phyloP scores from a whole-genome alignment of 441 rosid genomes.

The Biscutella auriculata region DNA sequence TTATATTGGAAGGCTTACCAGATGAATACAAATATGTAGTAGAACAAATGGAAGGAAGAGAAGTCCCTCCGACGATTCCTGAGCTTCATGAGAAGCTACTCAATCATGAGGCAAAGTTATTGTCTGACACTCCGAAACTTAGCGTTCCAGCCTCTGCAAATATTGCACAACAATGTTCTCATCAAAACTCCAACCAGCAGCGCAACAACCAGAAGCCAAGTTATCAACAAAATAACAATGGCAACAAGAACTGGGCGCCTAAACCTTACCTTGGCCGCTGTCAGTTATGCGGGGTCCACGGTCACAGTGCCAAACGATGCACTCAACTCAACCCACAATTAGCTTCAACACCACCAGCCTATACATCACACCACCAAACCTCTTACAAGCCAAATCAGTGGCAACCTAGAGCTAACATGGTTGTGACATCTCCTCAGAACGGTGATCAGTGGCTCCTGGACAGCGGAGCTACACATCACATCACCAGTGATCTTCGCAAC shows the following conservation, averaged over 20 bases:
- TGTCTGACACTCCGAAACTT: too few relatives aligned
- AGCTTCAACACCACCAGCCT: neutral
- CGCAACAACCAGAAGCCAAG: neutral
- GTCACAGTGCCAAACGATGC: neutral
- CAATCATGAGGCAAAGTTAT: neutral
- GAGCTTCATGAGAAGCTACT: neutral
- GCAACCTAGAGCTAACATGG: too few relatives aligned
- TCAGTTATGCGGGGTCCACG: neutral
- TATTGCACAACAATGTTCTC: neutral
- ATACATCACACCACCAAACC: too few relatives aligned
- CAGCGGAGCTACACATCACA: too few relatives aligned
- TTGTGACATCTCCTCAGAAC: too few relatives aligned
- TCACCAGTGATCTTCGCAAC: too few relatives aligned
- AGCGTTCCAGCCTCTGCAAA: neutral
- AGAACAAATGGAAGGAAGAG: neutral
- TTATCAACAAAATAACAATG: neutral
- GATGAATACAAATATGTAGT: neutral
- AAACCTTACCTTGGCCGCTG: neutral
- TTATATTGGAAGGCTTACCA: neutral
- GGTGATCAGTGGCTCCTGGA: too few relatives aligned
- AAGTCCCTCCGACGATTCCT: neutral
- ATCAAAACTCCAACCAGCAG: neutral
- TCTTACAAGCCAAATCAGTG: too few relatives aligned
- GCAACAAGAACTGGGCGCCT: neutral
- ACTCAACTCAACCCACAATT: neutral